Base-by-base conservation (phyloP, 257 asterid genomes). In the Cinchona pubescens region DNA sequence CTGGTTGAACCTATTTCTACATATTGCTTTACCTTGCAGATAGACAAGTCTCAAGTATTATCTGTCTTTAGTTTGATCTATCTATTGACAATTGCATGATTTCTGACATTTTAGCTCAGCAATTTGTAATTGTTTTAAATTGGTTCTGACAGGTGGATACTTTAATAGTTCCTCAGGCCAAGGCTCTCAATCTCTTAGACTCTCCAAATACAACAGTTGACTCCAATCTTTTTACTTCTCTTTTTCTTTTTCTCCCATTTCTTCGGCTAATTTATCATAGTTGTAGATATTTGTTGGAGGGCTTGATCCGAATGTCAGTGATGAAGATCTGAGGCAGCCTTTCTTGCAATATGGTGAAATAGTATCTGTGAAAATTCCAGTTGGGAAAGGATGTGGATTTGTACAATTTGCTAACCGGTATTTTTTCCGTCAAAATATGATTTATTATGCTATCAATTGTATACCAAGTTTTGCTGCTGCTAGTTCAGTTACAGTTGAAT, bases 251-350 rank as follows among this genome's bases (percentile, higher is more conserved):
- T 5, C 16, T 46, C 11, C 64, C 30, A 59, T 76, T 65, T 45
- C 60, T 79, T 75, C 66, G 59, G 78, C 84, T 86, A 76, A 87
- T 74, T 25, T 66, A 29, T 69, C 51, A 48, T 72, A 67, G 67
- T 60, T 81, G 21, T 88, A 93, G 98, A 93, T 91, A 56, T 91
- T 93, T 85, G 98, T 93, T 79, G 98, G 98, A 80, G 96, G 98
- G 59, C 96, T 93, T 23, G 98, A 91, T 78, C 91, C 96, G 42
- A 88, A 84, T 71, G 96, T 88, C 1, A 85, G 88, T 43, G 96
- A 93, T 56, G 96, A 93, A 80, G 97, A 93, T 83, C 94, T 93
- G 62, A 91, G 85, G 85, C 96, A 87, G 66, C 94, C 96, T 64
- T 93, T 93, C 80, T 80, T 87, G n/a, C 92, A 91, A 72, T 88